Evolutionary conservation across 768 basidiomycete genomes (phyloP).

Genomic region (Phaeolepiota aurea): DNA sequence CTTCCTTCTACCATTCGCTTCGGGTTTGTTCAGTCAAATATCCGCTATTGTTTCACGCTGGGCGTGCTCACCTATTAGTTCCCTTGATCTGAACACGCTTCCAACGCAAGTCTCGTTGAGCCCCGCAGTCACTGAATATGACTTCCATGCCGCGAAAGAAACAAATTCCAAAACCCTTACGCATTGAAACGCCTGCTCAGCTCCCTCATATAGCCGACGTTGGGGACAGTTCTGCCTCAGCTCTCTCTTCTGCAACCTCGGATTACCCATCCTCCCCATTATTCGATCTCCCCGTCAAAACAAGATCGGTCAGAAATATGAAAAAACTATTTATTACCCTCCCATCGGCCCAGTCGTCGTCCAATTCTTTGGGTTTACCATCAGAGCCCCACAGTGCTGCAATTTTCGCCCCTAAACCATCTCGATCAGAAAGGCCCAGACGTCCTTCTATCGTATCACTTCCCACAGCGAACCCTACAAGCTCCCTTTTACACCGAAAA

Average conservation of each 20-base stretch:
- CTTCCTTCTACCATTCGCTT: constrained; percentile 6
- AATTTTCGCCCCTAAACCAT: constrained; percentile 20
- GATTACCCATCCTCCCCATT: constrained; percentile 43
- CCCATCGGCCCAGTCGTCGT: constrained; percentile 52
- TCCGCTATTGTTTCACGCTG: constrained; percentile 6
- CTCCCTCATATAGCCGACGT: constrained; percentile 42
- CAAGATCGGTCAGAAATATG: constrained; percentile 53
- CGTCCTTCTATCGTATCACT: constrained; percentile 71
- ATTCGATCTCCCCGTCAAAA: constrained; percentile 24
- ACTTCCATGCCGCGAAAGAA: constrained; percentile 35
- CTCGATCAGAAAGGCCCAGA: constrained; percentile 31
- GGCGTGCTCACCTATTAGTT: constrained; percentile 4
- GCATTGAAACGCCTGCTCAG: constrained; percentile 46
- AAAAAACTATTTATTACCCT: constrained; percentile 70
- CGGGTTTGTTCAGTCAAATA: constrained; percentile 3
- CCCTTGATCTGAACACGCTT: constrained; percentile 9
- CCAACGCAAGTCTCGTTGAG: constrained; percentile 12
- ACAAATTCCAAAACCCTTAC: constrained; percentile 47
- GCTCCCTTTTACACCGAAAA: constrained; percentile 49
- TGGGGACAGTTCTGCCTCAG: constrained; percentile 35
- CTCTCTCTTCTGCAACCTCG: constrained; percentile 42
- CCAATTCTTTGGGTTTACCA: constrained; percentile 36
- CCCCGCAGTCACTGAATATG: constrained; percentile 16
- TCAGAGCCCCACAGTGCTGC: constrained; percentile 23
- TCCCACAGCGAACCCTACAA: constrained; percentile 43